Conservation (phyloP, 192 early-diverging fungal species). For the Linnemannia hyalina region DNA sequence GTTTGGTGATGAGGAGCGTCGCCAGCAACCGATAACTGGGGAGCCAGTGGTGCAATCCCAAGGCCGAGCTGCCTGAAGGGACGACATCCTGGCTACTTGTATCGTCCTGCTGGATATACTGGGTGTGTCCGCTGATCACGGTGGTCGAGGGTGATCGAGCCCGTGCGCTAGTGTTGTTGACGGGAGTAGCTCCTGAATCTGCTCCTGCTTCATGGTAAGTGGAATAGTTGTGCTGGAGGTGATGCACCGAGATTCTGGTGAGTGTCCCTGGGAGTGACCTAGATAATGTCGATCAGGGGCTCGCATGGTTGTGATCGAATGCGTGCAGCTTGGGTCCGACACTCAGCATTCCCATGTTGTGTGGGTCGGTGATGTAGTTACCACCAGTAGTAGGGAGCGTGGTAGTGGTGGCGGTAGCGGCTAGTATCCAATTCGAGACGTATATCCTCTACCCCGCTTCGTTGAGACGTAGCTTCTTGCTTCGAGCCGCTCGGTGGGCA, state of each 20-base stretch:
- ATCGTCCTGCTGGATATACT: no score
- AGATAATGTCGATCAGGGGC: constrained; percentile 15
- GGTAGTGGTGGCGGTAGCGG: neutral
- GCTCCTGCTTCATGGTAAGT: neutral
- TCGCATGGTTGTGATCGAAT: constrained; percentile 14
- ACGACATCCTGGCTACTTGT: no score
- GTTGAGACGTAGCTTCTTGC: neutral
- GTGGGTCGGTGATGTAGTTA: neutral
- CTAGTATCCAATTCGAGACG: neutral
- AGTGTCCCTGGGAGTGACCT: constrained; percentile 3
- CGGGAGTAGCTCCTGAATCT: neutral
- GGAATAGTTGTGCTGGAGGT: neutral
- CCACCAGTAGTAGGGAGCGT: neutral
- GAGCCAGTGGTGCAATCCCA: no score
- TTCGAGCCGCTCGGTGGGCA: neutral
- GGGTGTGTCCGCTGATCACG: no score
- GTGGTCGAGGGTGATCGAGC: neutral
- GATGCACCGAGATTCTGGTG: neutral
- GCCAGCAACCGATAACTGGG: no score
- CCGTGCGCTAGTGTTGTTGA: no score
- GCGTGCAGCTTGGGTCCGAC: constrained; percentile 7
- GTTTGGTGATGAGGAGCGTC: no score
- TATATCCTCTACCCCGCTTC: neutral
- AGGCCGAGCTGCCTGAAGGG: no score
- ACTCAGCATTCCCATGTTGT: neutral